A percentile compares a stretch with the other conserved stretches of the same genome.
Conservation (phyloP, 352 stramenopile species). For the Phytopythium litorale region DNA sequence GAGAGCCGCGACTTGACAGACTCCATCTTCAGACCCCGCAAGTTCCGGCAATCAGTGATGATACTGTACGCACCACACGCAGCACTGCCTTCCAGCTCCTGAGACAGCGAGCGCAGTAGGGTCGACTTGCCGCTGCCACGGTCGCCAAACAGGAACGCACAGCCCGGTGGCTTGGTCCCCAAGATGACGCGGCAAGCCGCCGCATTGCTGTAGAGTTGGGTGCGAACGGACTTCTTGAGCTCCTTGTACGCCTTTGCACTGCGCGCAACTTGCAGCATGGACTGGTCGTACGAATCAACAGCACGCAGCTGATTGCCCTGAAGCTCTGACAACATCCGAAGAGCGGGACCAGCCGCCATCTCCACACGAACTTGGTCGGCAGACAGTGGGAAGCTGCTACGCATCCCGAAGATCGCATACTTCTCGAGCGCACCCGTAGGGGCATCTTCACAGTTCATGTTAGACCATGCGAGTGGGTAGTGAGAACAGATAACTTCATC, state of each 20-base stretch:
- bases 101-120: conserved; percentile 41
- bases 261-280: conserved; percentile 34
- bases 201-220: conserved; percentile 47
- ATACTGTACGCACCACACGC: conserved; percentile 40
- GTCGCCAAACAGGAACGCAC: conserved; percentile 65
- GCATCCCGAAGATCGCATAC: conserved; percentile 47
- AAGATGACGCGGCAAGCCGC: conserved; percentile 53
- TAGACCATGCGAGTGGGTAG: background rate
- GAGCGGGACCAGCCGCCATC: conserved; percentile 17
- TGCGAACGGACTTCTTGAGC: conserved; percentile 39
- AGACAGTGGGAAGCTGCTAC: conserved; percentile 23
- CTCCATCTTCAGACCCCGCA: conserved; percentile 87
- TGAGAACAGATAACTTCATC: background rate
- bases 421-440: conserved; percentile 53
- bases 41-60: conserved; percentile 58
- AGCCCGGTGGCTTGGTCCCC: conserved; percentile 52
- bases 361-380: conserved; percentile 27
- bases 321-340: conserved; percentile 21
- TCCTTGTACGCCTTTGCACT: conserved; percentile 37
- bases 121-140: conserved; percentile 80
- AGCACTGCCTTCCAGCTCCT: conserved; percentile 27
- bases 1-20: conserved; percentile 64
- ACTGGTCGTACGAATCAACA: conserved; percentile 17
- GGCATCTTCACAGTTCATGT: conserved; percentile 26
- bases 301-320: conserved; percentile 5